These are phyloP conservation scores for Ascodesmis nigricans DNA, from an alignment of 495 filamentous ascomycete genomes.

Conservation along the genomic window DNA sequence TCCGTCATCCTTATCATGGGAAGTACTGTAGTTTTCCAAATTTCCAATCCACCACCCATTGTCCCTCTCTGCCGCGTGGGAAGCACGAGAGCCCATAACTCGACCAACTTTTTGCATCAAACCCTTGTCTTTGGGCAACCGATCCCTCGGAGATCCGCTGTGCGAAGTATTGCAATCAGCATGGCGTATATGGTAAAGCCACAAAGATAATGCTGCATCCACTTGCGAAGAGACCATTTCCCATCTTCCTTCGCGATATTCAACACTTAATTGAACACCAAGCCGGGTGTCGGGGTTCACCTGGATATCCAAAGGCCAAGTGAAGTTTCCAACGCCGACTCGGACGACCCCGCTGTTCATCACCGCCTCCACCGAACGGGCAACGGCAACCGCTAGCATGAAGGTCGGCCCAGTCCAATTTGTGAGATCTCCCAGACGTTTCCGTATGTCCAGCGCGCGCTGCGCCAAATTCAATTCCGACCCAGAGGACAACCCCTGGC, in stretches of 20 bases:
- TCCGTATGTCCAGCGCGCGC: not conserved
- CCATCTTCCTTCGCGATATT: conserved; percentile 5
- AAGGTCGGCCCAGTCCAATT: conserved; percentile 1
- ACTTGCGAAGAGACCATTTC: conserved; percentile 4
- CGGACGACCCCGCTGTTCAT: conserved; percentile 4
- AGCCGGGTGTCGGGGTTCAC: not conserved
- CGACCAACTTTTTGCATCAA: not conserved
- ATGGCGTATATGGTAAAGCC: conserved; percentile 1
- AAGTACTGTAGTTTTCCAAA: not conserved
- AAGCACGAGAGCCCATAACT: conserved; percentile 1
- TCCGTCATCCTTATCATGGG: not conserved
- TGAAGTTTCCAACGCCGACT: not conserved
- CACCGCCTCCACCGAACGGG: conserved; percentile 1
- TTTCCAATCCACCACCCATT: conserved; percentile 6
- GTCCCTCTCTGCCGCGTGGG: conserved; percentile 1
- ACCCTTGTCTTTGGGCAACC: conserved; percentile 2
- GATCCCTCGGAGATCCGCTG: conserved; percentile 1
- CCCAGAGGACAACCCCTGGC: no score
- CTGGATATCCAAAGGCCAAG: not conserved
- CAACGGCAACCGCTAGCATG: conserved; percentile 1
- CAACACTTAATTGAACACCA: not conserved
- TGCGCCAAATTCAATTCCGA: no score
- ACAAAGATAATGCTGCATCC: conserved; percentile 11
- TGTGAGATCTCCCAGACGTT: conserved; percentile 1
- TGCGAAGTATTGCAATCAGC: not conserved